These are phyloP conservation scores for Penicillium salamii DNA, from an alignment of 495 filamentous ascomycete species.

Conservation along the genomic window DNA sequence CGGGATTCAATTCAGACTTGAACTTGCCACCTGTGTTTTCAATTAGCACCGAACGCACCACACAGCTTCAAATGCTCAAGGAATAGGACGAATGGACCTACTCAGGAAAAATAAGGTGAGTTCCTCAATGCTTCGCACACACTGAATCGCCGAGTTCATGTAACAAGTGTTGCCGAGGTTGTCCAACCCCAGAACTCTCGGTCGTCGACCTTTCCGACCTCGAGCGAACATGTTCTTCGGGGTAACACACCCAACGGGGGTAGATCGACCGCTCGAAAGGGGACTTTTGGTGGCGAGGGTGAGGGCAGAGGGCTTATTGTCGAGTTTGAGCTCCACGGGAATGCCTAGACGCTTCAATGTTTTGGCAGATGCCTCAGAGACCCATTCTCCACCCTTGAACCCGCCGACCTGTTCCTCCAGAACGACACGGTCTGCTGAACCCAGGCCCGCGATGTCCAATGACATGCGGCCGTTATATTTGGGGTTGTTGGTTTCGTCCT, in stretches of 20 bases:
- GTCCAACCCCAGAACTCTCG: slow-evolving; percentile 62
- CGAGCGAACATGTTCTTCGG: slow-evolving; percentile 25
- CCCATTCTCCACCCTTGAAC: slow-evolving; percentile 56
- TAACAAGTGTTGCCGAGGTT: slow-evolving; percentile 98
- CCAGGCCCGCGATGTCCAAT: slow-evolving; percentile 61
- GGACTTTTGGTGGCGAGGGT: slow-evolving; percentile 39
- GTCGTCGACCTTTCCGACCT: slow-evolving; percentile 63
- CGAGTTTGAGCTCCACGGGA: slow-evolving; percentile 19
- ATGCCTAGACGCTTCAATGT: slow-evolving; percentile 41
- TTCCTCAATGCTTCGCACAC: slow-evolving; percentile 86
- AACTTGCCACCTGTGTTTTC: slow-evolving; percentile 56
- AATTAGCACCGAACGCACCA: slow-evolving; percentile 15
- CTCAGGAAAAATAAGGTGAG: slow-evolving; percentile 84
- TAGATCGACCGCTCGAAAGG: slow-evolving; percentile 56
- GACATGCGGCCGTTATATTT: slow-evolving; percentile 75
- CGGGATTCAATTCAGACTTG: slow-evolving; percentile 73
- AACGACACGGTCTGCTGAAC: slow-evolving; percentile 65
- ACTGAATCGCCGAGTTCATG: slow-evolving; percentile 97
- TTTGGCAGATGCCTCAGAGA: slow-evolving; percentile 54
- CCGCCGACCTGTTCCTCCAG: slow-evolving; percentile 70
- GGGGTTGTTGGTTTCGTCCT: slow-evolving; percentile 68
- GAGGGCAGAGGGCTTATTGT: slow-evolving; percentile 12
- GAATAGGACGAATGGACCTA: slow-evolving; percentile 30
- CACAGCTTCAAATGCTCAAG: too few relatives aligned
- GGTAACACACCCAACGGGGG: slow-evolving; percentile 54